Evolutionary conservation across 805 yeast genomes (phyloP), one percentile per base, ranked within the genome.

Genomic region (Saturnispora bothae): DNA sequence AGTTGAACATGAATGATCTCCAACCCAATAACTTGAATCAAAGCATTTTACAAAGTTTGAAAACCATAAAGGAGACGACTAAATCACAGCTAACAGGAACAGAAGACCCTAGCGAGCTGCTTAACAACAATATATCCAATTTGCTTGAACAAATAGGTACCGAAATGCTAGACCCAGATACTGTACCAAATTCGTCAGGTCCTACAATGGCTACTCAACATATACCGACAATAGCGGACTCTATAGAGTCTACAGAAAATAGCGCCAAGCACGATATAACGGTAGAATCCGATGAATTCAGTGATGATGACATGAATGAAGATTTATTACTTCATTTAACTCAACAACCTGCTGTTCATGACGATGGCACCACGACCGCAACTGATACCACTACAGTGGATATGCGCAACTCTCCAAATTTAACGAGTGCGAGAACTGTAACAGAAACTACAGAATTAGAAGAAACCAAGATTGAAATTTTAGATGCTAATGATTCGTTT

Each of bases 351-450:
- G 31, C 26, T 9, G 9, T 20, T 18, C 29, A 19, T n/a, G 10
- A 23, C 15, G n/a, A 33, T n/a, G 4, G 28, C 21, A 29, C 9
- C 20, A 18, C 14, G 21, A 31, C 33, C 6, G 22, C 28, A 21
- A 28, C 33, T 3, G 18, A 15, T 21, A 16, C 33, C 4, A 34
- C 28, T 20, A 14, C 14, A 25, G 19, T 20, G 3, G 33, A 28
- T 13, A 17, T n/a, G n/a, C n/a, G n/a, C n/a, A n/a, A n/a, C n/a
- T n/a, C n/a, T n/a, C n/a, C n/a, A n/a, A 44, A 56, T 3, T 63
- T 57, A 37, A 39, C 53, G 48, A 52, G 46, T 25, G 61, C 3
- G 4, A 30, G 19, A 20, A 7, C 14, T 4, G 13, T 8, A 9
- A 17, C 22, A 10, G 22, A 17, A 14, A 27, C 22, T n/a, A 17